Percentiles rank a stretch among this genome's conserved stretches.
phyloP scores from a whole-genome alignment of 495 filamentous ascomycete genomes.

The Neurospora tetrasperma region DNA sequence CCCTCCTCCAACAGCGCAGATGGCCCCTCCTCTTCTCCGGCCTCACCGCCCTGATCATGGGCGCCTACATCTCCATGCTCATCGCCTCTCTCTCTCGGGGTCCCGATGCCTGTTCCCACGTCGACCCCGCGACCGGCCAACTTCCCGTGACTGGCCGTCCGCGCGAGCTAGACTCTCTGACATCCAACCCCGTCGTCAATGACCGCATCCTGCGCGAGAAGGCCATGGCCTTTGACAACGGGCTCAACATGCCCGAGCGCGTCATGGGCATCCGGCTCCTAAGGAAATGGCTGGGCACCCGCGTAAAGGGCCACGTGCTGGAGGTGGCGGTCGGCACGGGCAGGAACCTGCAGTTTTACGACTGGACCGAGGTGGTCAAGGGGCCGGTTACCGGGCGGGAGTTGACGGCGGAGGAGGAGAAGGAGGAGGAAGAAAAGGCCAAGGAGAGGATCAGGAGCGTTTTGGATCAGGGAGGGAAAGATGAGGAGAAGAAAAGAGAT shows the following conservation, averaged over 20 bases:
- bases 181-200: conserved; percentile 2
- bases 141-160: conserved; percentile 9
- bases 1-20: conserved; percentile 12
- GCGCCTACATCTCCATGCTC: conserved; percentile 25
- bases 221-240: conserved; percentile 21
- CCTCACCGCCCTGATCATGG: conserved; percentile 14
- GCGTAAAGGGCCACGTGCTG: conserved; percentile 69
- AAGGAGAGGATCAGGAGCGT: conserved; percentile 6
- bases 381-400: background rate
- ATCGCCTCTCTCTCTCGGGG: conserved; percentile 16
- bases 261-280: conserved; percentile 53
- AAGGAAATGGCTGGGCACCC: conserved; percentile 48
- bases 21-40: conserved; percentile 19
- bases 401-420: conserved; percentile 10
- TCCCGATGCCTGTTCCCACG: background rate
- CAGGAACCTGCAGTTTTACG: conserved; percentile 70
- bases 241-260: conserved; percentile 50
- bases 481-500: background rate
- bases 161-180: conserved; percentile 1
- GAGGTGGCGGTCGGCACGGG: conserved; percentile 91
- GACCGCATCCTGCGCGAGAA: conserved; percentile 8
- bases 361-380: conserved; percentile 27
- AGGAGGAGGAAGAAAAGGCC: background rate
- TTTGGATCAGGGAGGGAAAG: conserved; percentile 1
- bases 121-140: background rate